These are phyloP conservation scores for Paralagenidium karlingii DNA, from an alignment of 352 stramenopile species.

Conservation along the genomic window DNA sequence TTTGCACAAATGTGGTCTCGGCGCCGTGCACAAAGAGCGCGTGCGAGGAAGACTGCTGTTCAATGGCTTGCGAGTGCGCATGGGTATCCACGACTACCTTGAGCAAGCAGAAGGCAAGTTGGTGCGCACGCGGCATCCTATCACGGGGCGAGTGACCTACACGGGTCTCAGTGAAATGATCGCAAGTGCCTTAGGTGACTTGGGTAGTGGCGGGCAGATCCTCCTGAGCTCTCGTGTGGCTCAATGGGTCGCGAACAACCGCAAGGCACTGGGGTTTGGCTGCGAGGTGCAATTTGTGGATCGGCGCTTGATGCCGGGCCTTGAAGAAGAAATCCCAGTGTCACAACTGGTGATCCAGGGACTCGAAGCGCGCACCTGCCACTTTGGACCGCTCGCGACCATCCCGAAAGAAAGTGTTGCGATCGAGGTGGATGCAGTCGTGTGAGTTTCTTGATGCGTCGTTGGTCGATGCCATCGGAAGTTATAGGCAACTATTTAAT, in stretches of 20 bases:
- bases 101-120: constrained; percentile 22
- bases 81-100: constrained; percentile 35
- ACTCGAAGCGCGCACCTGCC: too few relatives aligned
- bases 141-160: constrained; percentile 38
- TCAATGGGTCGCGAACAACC: constrained; percentile 22
- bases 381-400: too few relatives aligned
- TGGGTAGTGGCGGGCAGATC: constrained; percentile 35
- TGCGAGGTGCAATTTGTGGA: constrained; percentile 18
- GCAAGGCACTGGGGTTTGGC: constrained; percentile 4
- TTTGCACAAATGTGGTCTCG: constrained; percentile 19
- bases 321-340: too few relatives aligned
- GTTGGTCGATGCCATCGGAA: too few relatives aligned
- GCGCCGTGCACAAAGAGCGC: too few relatives aligned
- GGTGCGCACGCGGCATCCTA: constrained; percentile 22
- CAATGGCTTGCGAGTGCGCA: constrained; percentile 29
- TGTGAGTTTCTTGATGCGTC: too few relatives aligned
- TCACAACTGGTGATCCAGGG: too few relatives aligned
- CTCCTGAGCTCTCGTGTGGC: constrained; percentile 23
- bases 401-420: too few relatives aligned
- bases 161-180: constrained; percentile 35
- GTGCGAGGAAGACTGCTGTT: constrained; percentile 39
- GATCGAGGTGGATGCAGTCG: too few relatives aligned
- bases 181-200: constrained; percentile 26
- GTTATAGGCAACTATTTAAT: too few relatives aligned
- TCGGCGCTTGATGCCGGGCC: constrained; percentile 13